Conservation (phyloP, 257 asterid genomes). For the Solanum neorickii region DNA sequence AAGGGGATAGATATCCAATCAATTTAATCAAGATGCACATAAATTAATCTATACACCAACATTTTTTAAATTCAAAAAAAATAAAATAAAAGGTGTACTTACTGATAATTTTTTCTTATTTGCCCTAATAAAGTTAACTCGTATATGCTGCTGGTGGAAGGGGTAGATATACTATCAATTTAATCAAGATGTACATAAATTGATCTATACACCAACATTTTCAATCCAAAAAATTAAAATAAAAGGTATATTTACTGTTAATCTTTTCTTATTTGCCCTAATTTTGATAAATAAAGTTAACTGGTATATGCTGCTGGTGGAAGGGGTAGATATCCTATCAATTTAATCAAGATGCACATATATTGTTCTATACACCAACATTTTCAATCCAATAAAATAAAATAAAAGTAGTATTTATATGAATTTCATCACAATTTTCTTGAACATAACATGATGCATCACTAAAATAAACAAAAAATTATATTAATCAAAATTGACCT, state of each 20-base stretch:
- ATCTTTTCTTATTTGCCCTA: background rate
- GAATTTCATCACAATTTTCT: background rate
- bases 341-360: background rate
- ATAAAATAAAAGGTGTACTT: background rate
- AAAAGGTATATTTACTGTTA: background rate
- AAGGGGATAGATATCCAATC: accelerated
- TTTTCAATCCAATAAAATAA: background rate
- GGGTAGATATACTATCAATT: too few species aligned
- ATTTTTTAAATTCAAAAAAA: background rate
- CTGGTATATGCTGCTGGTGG: accelerated
- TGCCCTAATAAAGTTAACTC: too few species aligned
- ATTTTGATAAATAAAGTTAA: background rate
- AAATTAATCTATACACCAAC: background rate
- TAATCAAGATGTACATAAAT: too few species aligned
- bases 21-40: background rate
- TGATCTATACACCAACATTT: too few species aligned
- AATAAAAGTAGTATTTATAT: background rate
- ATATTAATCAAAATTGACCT: background rate
- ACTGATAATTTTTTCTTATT: too few species aligned
- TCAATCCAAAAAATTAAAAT: too few species aligned
- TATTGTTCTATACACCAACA: background rate
- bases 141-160: too few species aligned
- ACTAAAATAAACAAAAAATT: background rate
- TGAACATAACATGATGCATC: background rate
- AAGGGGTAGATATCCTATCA: accelerated